phyloP scores from a whole-genome alignment of 176 grass and related monocot species.

The maize (Zea mays) region Zm-B73-REFERENCE-NAM-5.0 NC_050100.1:24312501-24313000 shows the following conservation, averaged over 20 bases:
- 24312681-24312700: no score
- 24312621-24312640: no score
- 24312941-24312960: not conserved
- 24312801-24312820: not conserved
- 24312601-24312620: slow-evolving; percentile 40
- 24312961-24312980: not conserved
- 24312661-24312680: no score
- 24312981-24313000: not conserved
- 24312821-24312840: not conserved
- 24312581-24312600: slow-evolving; percentile 52
- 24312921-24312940: not conserved
- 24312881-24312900: slow-evolving; percentile 8
- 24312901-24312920: not conserved
- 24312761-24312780: not conserved
- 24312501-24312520: slow-evolving; percentile 11
- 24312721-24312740: no score
- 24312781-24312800: slow-evolving; percentile 5
- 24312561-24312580: slow-evolving; percentile 45
- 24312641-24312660: no score
- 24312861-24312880: slow-evolving; percentile 9
- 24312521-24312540: slow-evolving; percentile 10
- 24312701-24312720: no score
- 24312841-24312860: not conserved
- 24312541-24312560: slow-evolving; percentile 48
- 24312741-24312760: not conserved